These are phyloP conservation scores for Fusarium irregulare DNA, from an alignment of 2,329 filamentous ascomycete genomes.

Conservation along the genomic window DNA sequence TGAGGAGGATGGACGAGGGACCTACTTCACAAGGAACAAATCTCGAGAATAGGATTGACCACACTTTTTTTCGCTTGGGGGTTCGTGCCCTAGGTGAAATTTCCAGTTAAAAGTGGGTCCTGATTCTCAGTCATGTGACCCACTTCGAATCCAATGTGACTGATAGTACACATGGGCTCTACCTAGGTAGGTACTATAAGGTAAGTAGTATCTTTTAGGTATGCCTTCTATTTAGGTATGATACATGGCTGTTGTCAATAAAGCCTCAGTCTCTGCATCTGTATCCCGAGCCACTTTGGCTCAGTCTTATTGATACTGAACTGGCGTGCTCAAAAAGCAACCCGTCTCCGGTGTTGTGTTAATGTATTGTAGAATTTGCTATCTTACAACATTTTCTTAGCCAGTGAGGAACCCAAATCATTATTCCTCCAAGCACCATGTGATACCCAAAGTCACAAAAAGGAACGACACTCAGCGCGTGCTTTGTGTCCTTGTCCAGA, in stretches of 20 bases:
- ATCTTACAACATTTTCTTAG: conserved; percentile 30
- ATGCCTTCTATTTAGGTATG: neutral
- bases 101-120: conserved; percentile 4
- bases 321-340: neutral
- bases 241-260: neutral
- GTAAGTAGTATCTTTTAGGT: no score
- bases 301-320: neutral
- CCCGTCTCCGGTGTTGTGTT: neutral
- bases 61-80: conserved; percentile 43
- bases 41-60: conserved; percentile 44
- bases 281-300: neutral
- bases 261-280: neutral
- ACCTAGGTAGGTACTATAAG: no score
- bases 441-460: conserved; percentile 15
- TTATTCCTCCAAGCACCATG: conserved; percentile 36
- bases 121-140: neutral
- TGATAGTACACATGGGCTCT: neutral
- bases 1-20: conserved; percentile 50
- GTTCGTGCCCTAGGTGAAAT: conserved; percentile 51
- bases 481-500: conserved; percentile 31
- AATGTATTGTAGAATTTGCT: neutral
- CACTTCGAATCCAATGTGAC: neutral
- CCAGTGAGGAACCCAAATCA: conserved; percentile 33
- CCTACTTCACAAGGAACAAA: conserved; percentile 39
- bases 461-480: conserved; percentile 36